A percentile compares a stretch with the other conserved stretches of the same genome.
phyloP scores from a whole-genome alignment of 306 rosid species.

The Corylus heterophylla region DNA sequence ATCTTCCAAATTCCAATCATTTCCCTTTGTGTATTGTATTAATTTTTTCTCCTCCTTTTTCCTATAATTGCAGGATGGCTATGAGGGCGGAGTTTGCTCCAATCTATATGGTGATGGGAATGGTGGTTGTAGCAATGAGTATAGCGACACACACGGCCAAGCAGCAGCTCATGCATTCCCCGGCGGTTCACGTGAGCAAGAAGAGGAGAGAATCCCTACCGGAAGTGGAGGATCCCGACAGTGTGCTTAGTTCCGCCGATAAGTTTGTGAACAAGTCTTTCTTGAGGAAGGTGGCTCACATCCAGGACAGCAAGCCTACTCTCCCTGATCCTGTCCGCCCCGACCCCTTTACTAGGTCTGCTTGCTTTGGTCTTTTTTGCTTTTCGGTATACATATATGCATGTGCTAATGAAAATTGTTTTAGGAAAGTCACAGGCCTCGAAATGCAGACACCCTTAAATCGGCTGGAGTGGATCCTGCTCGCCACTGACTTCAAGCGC shows the following conservation, averaged over 20 bases:
- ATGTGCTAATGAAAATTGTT: not conserved
- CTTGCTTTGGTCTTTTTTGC: not conserved
- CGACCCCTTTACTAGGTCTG: slow-evolving; percentile 31
- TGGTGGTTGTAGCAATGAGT: not conserved
- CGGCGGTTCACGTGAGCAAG: slow-evolving; percentile 19
- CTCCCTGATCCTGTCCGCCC: slow-evolving; percentile 22
- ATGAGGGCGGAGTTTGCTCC: slow-evolving; percentile 19
- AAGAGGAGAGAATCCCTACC: slow-evolving; percentile 23
- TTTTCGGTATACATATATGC: not conserved
- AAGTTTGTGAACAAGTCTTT: slow-evolving; percentile 36
- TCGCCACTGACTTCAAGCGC: not conserved
- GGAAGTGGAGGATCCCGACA: slow-evolving; percentile 32
- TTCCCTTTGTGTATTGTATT: not conserved
- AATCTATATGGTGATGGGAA: slow-evolving; percentile 15
- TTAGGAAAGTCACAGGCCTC: slow-evolving; percentile 23
- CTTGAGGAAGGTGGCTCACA: slow-evolving; percentile 36
- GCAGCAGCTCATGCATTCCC: slow-evolving; percentile 38
- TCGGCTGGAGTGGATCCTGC: slow-evolving; percentile 26
- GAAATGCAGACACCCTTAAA: slow-evolving; percentile 29
- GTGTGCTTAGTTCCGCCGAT: slow-evolving; percentile 19
- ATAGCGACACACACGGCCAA: slow-evolving; percentile 23
- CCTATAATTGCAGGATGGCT: slow-evolving; percentile 4
- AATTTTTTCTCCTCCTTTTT: not conserved
- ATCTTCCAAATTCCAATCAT: too few relatives aligned
- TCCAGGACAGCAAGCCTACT: slow-evolving; percentile 10